Evolutionary conservation across 768 basidiomycete genomes (phyloP).

Genomic region (Neoboletus magnificus): DNA sequence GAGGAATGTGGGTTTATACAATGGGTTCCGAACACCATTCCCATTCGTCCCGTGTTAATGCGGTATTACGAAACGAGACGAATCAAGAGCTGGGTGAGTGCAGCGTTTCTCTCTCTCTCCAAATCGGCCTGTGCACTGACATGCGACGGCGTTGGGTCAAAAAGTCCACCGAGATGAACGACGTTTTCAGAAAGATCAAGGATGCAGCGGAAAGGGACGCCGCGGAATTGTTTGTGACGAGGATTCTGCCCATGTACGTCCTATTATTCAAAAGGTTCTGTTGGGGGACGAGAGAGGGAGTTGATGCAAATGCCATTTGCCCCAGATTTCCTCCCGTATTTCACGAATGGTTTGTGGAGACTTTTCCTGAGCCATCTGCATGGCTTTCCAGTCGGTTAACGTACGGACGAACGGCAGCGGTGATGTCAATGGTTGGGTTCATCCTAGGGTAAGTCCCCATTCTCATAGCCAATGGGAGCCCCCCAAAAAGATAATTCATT

Average conservation of each 20-base stretch:
- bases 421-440: constrained; percentile 98
- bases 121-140: neutral
- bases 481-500: neutral
- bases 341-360: constrained; percentile 96
- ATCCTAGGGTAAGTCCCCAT: constrained; percentile 72
- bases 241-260: constrained; percentile 58
- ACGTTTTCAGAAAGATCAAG: constrained; percentile 50
- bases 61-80: constrained; percentile 60
- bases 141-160: neutral
- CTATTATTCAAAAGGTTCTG: neutral
- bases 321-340: constrained; percentile 79
- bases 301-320: neutral
- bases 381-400: constrained; percentile 89
- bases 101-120: neutral
- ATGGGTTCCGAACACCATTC: constrained; percentile 94
- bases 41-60: constrained; percentile 71
- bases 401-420: constrained; percentile 87
- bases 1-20: constrained; percentile 97
- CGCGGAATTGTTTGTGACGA: constrained; percentile 46
- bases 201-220: constrained; percentile 47
- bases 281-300: too few species aligned
- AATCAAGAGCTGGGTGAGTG: constrained; percentile 48
- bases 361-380: constrained; percentile 92
- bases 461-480: too few species aligned
- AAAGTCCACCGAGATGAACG: constrained; percentile 46